phyloP scores from a whole-genome alignment of 2,329 filamentous ascomycete genomes.

The Didymellaceae sp. region DNA sequence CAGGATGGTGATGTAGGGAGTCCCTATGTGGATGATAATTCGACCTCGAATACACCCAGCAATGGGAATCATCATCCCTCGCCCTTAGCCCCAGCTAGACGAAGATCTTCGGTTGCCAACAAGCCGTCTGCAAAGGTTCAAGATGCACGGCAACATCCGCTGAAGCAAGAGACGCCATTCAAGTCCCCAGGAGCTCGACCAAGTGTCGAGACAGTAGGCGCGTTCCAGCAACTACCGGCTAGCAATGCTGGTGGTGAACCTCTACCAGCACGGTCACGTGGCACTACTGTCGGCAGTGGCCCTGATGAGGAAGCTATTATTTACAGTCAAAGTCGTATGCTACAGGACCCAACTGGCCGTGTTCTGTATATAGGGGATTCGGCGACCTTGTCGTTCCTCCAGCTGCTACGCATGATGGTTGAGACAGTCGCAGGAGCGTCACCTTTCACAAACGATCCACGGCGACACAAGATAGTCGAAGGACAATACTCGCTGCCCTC shows the following conservation, averaged over 20 bases:
- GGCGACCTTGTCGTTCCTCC: slow-evolving; percentile 66
- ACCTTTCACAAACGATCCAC: slow-evolving; percentile 64
- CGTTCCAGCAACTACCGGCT: slow-evolving; percentile 33
- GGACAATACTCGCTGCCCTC: slow-evolving; percentile 57
- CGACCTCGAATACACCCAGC: slow-evolving; percentile 30
- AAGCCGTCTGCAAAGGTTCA: slow-evolving; percentile 12
- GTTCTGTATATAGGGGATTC: slow-evolving; percentile 69
- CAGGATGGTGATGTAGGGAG: slow-evolving; percentile 30
- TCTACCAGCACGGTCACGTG: slow-evolving; percentile 39
- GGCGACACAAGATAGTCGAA: slow-evolving; percentile 64
- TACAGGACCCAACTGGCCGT: slow-evolving; percentile 65
- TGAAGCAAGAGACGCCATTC: slow-evolving; percentile 32
- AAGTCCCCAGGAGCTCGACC: slow-evolving; percentile 27
- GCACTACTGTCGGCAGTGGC: slow-evolving; percentile 49
- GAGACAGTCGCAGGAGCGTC: slow-evolving; percentile 62
- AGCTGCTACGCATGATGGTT: slow-evolving; percentile 67
- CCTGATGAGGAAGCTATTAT: slow-evolving; percentile 64
- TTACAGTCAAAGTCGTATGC: slow-evolving; percentile 63
- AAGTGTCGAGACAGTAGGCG: slow-evolving; percentile 33
- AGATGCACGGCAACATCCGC: slow-evolving; percentile 9
- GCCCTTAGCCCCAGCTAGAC: slow-evolving; percentile 24
- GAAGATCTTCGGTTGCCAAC: slow-evolving; percentile 24
- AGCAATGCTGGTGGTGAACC: slow-evolving; percentile 27
- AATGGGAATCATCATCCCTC: slow-evolving; percentile 30
- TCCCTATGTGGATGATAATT: slow-evolving; percentile 26